Conservation (phyloP, 2,329 filamentous ascomycete species). For the Alternaria sp. region DNA sequence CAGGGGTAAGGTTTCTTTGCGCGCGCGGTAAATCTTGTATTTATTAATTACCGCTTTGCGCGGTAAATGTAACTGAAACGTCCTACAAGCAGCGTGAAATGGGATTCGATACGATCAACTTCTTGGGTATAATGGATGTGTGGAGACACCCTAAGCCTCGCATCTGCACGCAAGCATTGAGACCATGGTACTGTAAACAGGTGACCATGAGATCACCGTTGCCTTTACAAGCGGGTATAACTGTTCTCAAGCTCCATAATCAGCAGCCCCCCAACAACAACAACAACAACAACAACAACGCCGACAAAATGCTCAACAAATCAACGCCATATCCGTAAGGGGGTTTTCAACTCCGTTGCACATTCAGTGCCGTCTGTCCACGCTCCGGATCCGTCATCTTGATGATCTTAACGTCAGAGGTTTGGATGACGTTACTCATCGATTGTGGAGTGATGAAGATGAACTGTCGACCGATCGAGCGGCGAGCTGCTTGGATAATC, state of each 20-base stretch:
- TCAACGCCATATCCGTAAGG: constrained; percentile 1
- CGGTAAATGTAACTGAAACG: constrained; percentile 5
- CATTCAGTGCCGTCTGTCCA: constrained; percentile 57
- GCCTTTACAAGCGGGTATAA: constrained; percentile 32
- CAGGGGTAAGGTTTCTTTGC: no score
- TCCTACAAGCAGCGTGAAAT: not conserved
- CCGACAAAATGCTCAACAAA: constrained; percentile 3
- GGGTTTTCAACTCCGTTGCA: constrained; percentile 23
- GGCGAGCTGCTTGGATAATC: constrained; percentile 86
- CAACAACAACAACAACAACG: no score
- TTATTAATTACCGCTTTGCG: not conserved
- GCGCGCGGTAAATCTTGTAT: no score
- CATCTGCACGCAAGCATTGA: not conserved
- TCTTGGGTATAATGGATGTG: not conserved
- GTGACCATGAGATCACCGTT: constrained; percentile 10
- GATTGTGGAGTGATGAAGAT: constrained; percentile 95
- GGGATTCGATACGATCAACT: not conserved
- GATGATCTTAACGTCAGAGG: constrained; percentile 79
- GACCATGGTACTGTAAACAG: not conserved
- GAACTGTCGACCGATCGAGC: constrained; percentile 89
- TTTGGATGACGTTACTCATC: constrained; percentile 60
- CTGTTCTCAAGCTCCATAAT: constrained; percentile 18
- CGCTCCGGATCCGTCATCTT: constrained; percentile 67
- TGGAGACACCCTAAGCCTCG: not conserved
- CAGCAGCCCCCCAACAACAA: not conserved